Evolutionary conservation across 2,329 filamentous ascomycete genomes (phyloP), one percentile per base, ranked within the genome.

Genomic region (Penicillium occitanis): DNA sequence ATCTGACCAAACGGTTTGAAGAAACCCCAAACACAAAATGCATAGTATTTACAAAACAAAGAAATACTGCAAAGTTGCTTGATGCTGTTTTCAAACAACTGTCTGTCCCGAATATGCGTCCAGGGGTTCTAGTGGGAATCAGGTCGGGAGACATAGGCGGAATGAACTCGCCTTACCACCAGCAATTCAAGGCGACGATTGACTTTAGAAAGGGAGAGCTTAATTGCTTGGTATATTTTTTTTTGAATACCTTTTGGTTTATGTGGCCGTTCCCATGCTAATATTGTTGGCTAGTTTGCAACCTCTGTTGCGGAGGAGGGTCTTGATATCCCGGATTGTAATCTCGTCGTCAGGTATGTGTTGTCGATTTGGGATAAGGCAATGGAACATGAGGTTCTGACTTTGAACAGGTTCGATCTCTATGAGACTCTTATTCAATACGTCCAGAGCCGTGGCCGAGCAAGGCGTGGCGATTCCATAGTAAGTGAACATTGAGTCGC

Each of bases 371-470:
- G 33, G 25, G 14, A 33, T 14, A 40, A 1, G 6, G 17, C 17
- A 10, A 10, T 37, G 51, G 8, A 63, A 19, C n/a, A 5, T 10
- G 30, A n/a, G 2, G 1, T 1, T 28, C 42, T 58, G 2, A 64
- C 17, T 22, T 14, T 17, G 14, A 57, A 6, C 55, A 80, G 93
- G 1, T 99, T 97, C 72, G 92, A 98, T 74, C 85, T 96, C 2
- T 97, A 93, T 77, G 84, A 85, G 11, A 97, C 94, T 0, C 88
- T 97, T 77, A 98, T 98, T 62, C 91, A 96, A 73, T 98, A 97
- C 74, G 89, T 98, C 22, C 95, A 99, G 76, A 97, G 93, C 14
- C 87, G 92, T 68, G 95, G 95, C 0, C 87, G 95, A 63, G 95
- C 95, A 13, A 86, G 95, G 46, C 90, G 92, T 72, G 77, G 80